These are phyloP conservation scores for Aciculosporium take DNA, from an alignment of 2,329 filamentous ascomycete genomes.

Conservation along the genomic window DNA sequence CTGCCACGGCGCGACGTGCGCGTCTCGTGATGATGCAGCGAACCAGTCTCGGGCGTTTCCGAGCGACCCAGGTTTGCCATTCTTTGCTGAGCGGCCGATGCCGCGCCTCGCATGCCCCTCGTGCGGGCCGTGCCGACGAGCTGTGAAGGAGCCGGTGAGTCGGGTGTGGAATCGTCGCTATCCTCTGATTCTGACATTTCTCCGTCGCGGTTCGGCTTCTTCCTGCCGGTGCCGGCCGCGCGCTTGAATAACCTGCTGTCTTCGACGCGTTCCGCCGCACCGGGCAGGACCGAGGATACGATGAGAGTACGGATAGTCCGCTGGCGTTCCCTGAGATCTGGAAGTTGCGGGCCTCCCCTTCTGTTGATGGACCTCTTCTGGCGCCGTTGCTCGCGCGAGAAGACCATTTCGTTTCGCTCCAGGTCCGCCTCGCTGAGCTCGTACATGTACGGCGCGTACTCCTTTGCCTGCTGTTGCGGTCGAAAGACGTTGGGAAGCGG, in stretches of 20 bases:
- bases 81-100: conserved; percentile 70
- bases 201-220: conserved; percentile 43
- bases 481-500: conserved; percentile 74
- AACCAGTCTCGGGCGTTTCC: conserved; percentile 67
- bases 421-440: conserved; percentile 84
- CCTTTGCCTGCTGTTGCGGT: conserved; percentile 82
- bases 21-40: conserved; percentile 54
- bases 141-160: conserved; percentile 69
- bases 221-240: conserved; percentile 44
- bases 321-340: conserved; percentile 91
- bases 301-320: conserved; percentile 85
- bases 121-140: conserved; percentile 71
- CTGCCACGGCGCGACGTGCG: conserved; percentile 51
- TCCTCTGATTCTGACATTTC: conserved; percentile 80
- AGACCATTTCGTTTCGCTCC: conserved; percentile 80
- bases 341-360: conserved; percentile 78
- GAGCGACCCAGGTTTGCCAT: conserved; percentile 74
- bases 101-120: conserved; percentile 77
- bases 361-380: conserved; percentile 94
- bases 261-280: conserved; percentile 64
- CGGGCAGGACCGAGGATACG: conserved; percentile 84
- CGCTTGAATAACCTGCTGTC: conserved; percentile 81
- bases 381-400: conserved; percentile 81
- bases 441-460: conserved; percentile 86
- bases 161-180: conserved; percentile 73